phyloP scores from a whole-genome alignment of 2,329 filamentous ascomycete genomes.

The Podosphaera fusca region DNA sequence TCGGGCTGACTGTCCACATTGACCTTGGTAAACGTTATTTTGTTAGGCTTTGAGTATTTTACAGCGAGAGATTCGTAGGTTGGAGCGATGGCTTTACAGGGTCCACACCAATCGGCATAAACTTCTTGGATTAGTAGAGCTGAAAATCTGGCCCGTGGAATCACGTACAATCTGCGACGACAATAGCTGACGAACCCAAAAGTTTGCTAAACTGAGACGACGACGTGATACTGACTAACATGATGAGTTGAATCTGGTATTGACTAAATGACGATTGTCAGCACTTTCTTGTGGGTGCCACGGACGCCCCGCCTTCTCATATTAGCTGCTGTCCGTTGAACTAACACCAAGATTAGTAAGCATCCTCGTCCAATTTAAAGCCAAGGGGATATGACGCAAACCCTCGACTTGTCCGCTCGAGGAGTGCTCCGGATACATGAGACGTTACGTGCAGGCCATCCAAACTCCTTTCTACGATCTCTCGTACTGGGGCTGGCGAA shows the following conservation, averaged over 20 bases:
- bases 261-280: too few relatives aligned
- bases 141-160: slow-evolving; percentile 7
- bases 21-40: slow-evolving; percentile 78
- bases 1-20: slow-evolving; percentile 66
- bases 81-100: slow-evolving; percentile 80
- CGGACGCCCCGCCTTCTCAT: too few relatives aligned
- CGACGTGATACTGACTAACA: slow-evolving; percentile 35
- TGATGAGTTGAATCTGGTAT: slow-evolving; percentile 1
- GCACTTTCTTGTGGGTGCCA: too few relatives aligned
- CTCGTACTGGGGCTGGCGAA: too few relatives aligned
- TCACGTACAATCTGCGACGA: slow-evolving; percentile 69
- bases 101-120: slow-evolving; percentile 87
- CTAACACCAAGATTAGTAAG: too few relatives aligned
- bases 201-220: slow-evolving; percentile 47
- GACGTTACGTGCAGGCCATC: too few relatives aligned
- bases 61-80: slow-evolving; percentile 65
- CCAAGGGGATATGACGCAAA: too few relatives aligned
- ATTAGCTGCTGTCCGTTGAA: too few relatives aligned
- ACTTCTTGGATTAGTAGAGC: slow-evolving; percentile 28
- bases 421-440: too few relatives aligned
- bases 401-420: too few relatives aligned
- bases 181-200: slow-evolving; percentile 50
- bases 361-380: too few relatives aligned
- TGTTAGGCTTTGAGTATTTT: slow-evolving; percentile 57
- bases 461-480: too few relatives aligned